Evolutionary conservation across 2,329 filamentous ascomycete species (phyloP).

Genomic region (Tolypocladium paradoxum): DNA sequence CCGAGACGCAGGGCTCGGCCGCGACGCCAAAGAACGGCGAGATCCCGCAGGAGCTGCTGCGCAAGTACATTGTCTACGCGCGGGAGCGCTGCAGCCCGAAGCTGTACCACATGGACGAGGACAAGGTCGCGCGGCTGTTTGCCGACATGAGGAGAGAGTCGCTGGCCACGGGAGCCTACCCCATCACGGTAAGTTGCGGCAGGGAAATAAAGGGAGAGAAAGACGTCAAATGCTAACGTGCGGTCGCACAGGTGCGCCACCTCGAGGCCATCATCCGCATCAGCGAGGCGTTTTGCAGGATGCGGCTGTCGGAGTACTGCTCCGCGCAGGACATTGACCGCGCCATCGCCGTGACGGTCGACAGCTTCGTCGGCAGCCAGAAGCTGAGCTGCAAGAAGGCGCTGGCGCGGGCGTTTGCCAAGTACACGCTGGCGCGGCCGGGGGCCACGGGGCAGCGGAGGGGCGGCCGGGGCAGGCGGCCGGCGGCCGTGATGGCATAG

Average conservation of each 20-base stretch:
- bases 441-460: constrained; percentile 20
- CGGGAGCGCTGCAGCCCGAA: constrained; percentile 83
- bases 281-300: constrained; percentile 88
- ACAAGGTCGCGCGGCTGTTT: constrained; percentile 89
- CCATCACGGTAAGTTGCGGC: constrained; percentile 70
- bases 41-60: constrained; percentile 79
- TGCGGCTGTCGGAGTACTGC: constrained; percentile 96
- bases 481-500: constrained; percentile 18
- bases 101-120: constrained; percentile 94
- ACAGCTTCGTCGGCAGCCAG: constrained; percentile 91
- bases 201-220: fast-evolving
- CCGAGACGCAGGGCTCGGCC: constrained; percentile 22
- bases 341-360: constrained; percentile 91
- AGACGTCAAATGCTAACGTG: not conserved
- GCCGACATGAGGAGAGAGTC: constrained; percentile 93
- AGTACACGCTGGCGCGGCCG: constrained; percentile 61
- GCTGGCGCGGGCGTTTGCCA: constrained; percentile 85
- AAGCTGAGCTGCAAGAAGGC: constrained; percentile 98
- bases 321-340: constrained; percentile 85
- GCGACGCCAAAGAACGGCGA: constrained; percentile 40
- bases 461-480: constrained; percentile 12
- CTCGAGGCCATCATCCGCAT: constrained; percentile 96
- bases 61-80: constrained; percentile 96
- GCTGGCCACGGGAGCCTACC: constrained; percentile 88
- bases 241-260: constrained; percentile 65